Evolutionary conservation across 2,329 filamentous ascomycete species (phyloP).

Genomic region (Penicillium paneum): DNA sequence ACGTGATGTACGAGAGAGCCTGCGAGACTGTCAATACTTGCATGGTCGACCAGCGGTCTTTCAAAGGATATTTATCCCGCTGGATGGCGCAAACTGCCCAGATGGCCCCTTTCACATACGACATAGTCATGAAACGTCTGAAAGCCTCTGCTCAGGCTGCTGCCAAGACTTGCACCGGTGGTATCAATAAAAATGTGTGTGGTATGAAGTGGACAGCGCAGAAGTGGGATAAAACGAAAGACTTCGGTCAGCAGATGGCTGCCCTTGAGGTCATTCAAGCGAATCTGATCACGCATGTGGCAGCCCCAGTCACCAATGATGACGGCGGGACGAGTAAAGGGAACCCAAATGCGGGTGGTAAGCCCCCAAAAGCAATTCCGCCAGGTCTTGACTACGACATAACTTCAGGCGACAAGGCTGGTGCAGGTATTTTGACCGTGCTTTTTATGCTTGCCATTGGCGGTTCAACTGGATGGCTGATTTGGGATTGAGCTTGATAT

Average conservation of each 20-base stretch:
- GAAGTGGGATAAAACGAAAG: constrained; percentile 37
- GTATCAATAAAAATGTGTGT: constrained; percentile 40
- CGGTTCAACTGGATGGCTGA: constrained; percentile 38
- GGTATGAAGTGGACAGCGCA: constrained; percentile 41
- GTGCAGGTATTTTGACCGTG: constrained; percentile 44
- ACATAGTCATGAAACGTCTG: constrained; percentile 53
- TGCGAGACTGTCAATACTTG: constrained; percentile 57
- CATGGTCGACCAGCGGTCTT: constrained; percentile 62
- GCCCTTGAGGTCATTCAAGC: constrained; percentile 36
- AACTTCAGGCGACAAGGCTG: constrained; percentile 39
- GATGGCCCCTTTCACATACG: constrained; percentile 55
- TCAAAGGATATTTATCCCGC: constrained; percentile 64
- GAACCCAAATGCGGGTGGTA: constrained; percentile 29
- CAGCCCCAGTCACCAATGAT: constrained; percentile 30
- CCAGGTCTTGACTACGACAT: constrained; percentile 20
- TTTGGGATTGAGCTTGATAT: constrained; percentile 27
- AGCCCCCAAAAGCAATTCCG: constrained; percentile 12
- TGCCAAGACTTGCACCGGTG: constrained; percentile 52
- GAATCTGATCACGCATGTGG: constrained; percentile 30
- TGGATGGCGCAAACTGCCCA: constrained; percentile 59
- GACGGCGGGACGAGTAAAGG: constrained; percentile 35
- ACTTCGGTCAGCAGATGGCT: constrained; percentile 43
- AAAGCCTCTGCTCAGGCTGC: constrained; percentile 53
- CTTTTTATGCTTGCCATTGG: constrained; percentile 35
- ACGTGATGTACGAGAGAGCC: constrained; percentile 58